phyloP scores from a whole-genome alignment of 2,329 filamentous ascomycete species.

The Fusarium veterinarium region DNA sequence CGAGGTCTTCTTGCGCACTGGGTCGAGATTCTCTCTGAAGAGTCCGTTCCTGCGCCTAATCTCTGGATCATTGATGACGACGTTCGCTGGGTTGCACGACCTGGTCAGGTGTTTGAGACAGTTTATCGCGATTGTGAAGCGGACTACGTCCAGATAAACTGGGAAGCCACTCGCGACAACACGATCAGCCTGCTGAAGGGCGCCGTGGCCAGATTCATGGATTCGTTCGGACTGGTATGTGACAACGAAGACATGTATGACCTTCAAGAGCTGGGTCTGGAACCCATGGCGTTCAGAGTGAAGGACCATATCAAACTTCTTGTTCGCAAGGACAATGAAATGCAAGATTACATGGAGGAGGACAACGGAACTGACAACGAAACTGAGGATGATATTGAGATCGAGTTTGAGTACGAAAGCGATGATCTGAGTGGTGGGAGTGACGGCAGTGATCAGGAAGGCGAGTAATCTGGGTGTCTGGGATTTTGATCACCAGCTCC shows the following conservation, averaged over 20 bases:
- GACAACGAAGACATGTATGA: neutral
- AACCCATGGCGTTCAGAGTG: neutral
- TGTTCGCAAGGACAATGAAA: neutral
- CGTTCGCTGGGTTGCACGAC: neutral
- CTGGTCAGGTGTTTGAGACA: fast-evolving
- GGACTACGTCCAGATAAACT: neutral
- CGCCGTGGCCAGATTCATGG: too few relatives aligned
- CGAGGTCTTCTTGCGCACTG: neutral
- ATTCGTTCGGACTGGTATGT: neutral
- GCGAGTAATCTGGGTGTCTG: too few relatives aligned
- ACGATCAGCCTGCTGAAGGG: too few relatives aligned
- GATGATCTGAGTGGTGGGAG: too few relatives aligned
- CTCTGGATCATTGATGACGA: neutral
- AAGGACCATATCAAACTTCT: neutral
- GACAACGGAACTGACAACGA: neutral
- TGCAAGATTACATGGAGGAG: neutral
- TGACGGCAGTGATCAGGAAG: too few relatives aligned
- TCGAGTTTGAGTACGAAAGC: too few relatives aligned
- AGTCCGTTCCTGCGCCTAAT: fast-evolving
- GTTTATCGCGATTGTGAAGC: neutral
- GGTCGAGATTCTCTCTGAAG: neutral
- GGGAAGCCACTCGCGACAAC: neutral
- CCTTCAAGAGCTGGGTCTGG: neutral
- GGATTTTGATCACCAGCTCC: too few relatives aligned
- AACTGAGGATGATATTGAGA: too few relatives aligned